Evolutionary conservation across 2,329 filamentous ascomycete genomes (phyloP), one percentile per base, ranked within the genome.

Genomic region (Rhinocladiella similis): DNA sequence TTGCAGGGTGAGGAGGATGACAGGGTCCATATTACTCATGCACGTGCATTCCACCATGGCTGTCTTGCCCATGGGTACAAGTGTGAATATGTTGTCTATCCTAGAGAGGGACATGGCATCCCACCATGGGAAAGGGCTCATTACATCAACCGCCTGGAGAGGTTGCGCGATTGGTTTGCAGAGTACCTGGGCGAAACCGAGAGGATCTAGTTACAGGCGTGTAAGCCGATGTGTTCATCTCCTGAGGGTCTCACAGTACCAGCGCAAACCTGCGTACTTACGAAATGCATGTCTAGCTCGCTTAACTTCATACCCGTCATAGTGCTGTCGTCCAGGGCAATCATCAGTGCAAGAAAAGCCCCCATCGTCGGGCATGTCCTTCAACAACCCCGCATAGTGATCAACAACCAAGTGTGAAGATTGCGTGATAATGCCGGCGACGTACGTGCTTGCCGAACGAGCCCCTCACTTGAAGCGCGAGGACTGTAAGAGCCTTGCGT

Each of bases 1-100:
- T 36, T 63, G 14, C 57, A 63, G 20, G 61, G 59, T 19, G 59
- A 57, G 43, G 52, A 52, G 27, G 61, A 63, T 27, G 48, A 52
- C 33, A 47, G 56, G 4, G 53, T 52, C 16, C 61, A 45, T 27
- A 47, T 63, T 4, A 54, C 59, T 22, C 61, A 63, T 45, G 56
- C 61, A 18, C 50, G 51, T 41, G 59, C 45, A 14, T 42, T 63
- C 16, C 50, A 42, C 16, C 42, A 46, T 13, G 51, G 39, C 3
- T 46, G 41, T 22, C 20, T 33, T n/a, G 27, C 20, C 18, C 33
- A 54, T 13, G 43, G 51, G 27, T 38, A 36, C 18, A 13, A 46
- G 41, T 54, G 41, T 25, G 51, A 54, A 33, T 47, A 16, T 16
- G 51, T 54, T 16, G 19, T 48, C 14, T 54, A 54, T 33, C 51